phyloP scores from a whole-genome alignment of 129 eudicot species.

The Saposhnikovia divaricata region DNA sequence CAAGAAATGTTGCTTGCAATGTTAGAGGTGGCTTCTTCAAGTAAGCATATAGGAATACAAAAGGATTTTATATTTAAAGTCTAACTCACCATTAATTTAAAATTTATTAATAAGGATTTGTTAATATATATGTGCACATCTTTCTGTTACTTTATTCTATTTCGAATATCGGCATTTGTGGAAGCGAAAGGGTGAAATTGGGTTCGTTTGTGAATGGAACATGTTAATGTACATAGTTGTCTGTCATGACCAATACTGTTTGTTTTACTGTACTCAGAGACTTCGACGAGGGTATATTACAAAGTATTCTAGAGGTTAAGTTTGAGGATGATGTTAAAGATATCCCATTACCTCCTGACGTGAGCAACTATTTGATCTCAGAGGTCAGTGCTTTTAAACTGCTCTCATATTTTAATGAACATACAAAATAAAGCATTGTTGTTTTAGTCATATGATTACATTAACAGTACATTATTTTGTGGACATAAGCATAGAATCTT shows the following conservation, averaged over 20 bases:
- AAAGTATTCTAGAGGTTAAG: conserved; percentile 52
- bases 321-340: conserved; percentile 75
- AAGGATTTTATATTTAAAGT: not conserved
- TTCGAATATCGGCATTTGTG: not conserved
- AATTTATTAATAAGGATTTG: not conserved
- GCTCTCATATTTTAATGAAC: not conserved
- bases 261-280: conserved; percentile 50
- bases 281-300: conserved; percentile 76
- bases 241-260: conserved; percentile 19
- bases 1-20: conserved; percentile 97
- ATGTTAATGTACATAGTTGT: conserved; percentile 3
- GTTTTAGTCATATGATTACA: not conserved
- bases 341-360: conserved; percentile 75
- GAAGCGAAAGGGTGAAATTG: not conserved
- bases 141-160: not conserved
- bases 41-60: conserved; percentile 39
- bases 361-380: conserved; percentile 83
- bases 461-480: not conserved
- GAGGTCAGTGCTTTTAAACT: conserved; percentile 49
- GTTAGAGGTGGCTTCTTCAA: conserved; percentile 99
- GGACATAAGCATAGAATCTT: not conserved
- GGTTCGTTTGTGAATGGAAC: not conserved
- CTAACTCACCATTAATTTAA: not conserved
- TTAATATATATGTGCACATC: not conserved
- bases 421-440: not conserved